phyloP scores from a whole-genome alignment of 345 rosid species.

The Gossypium mustelinum region DNA sequence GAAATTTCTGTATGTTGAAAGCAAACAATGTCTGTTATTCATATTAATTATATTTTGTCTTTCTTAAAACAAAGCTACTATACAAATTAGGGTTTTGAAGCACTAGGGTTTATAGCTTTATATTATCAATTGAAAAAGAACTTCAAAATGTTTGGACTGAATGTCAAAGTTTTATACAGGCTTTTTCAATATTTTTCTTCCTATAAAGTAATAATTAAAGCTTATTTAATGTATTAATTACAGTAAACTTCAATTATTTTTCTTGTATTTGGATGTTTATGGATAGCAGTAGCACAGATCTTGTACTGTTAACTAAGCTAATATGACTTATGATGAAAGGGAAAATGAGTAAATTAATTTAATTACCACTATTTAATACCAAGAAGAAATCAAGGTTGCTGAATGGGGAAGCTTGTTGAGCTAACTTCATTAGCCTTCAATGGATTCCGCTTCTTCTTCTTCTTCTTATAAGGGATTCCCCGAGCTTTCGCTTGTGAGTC shows the following conservation, averaged over 20 bases:
- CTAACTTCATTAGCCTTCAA: slow-evolving; percentile 29
- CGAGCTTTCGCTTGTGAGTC: slow-evolving; percentile 82
- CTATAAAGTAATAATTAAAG: background rate
- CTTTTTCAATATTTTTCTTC: background rate
- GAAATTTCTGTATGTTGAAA: slow-evolving; percentile 8
- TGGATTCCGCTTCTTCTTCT: slow-evolving; percentile 58
- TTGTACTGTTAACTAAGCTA: slow-evolving; percentile 2
- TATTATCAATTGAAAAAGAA: background rate
- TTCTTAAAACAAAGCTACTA: slow-evolving; percentile 12
- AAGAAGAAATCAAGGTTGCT: slow-evolving; percentile 27
- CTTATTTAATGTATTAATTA: background rate
- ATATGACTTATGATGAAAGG: background rate
- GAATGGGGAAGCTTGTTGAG: slow-evolving; percentile 43
- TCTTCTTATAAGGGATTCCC: slow-evolving; percentile 87
- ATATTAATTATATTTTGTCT: slow-evolving; percentile 16
- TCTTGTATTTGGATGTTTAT: background rate
- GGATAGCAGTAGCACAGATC: background rate
- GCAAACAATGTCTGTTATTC: slow-evolving; percentile 17
- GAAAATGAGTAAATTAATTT: slow-evolving; percentile 1
- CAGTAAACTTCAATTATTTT: slow-evolving; percentile 8
- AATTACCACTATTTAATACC: slow-evolving; percentile 27
- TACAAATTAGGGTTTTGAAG: slow-evolving; percentile 45
- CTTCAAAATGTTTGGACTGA: background rate
- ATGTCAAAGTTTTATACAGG: background rate
- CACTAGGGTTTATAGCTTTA: slow-evolving; percentile 30